Evolutionary conservation across 257 asterid species (phyloP).

Genomic region (Asclepias syriaca): DNA sequence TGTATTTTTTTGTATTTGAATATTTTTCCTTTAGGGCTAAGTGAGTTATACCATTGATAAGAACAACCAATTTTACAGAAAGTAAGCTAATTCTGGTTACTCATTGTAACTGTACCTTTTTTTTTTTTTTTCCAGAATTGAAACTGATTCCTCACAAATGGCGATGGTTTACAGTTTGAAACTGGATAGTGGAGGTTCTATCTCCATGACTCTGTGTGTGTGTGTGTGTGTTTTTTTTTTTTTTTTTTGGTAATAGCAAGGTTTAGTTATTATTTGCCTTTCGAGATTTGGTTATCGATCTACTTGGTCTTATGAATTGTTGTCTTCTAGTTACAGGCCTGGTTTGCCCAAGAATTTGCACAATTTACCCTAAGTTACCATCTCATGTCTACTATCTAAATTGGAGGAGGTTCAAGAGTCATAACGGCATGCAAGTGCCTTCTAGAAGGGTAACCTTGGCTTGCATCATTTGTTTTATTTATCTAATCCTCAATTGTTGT

Average conservation of each 20-base stretch:
- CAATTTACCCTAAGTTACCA: slow-evolving; percentile 22
- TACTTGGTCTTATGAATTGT: background rate
- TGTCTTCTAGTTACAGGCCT: slow-evolving; percentile 25
- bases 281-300: background rate
- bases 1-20: too few species aligned
- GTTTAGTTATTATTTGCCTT: background rate
- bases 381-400: slow-evolving; percentile 16
- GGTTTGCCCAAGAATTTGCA: slow-evolving; percentile 21
- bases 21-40: too few species aligned
- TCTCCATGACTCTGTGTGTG: background rate
- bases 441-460: slow-evolving; percentile 29
- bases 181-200: slow-evolving; percentile 8
- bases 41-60: too few species aligned
- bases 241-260: background rate
- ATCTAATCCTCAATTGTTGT: background rate
- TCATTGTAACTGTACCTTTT: background rate
- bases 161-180: slow-evolving; percentile 6
- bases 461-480: background rate
- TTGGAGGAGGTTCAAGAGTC: slow-evolving; percentile 22
- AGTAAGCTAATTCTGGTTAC: too few species aligned
- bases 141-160: slow-evolving; percentile 2
- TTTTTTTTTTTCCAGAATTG: background rate
- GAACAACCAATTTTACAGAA: too few species aligned
- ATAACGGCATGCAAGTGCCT: slow-evolving; percentile 7
- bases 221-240: too few species aligned